Evolutionary conservation across 768 basidiomycete species (phyloP), one percentile per base, ranked within the genome.

Genomic region (Phlegmacium glaucopus): DNA sequence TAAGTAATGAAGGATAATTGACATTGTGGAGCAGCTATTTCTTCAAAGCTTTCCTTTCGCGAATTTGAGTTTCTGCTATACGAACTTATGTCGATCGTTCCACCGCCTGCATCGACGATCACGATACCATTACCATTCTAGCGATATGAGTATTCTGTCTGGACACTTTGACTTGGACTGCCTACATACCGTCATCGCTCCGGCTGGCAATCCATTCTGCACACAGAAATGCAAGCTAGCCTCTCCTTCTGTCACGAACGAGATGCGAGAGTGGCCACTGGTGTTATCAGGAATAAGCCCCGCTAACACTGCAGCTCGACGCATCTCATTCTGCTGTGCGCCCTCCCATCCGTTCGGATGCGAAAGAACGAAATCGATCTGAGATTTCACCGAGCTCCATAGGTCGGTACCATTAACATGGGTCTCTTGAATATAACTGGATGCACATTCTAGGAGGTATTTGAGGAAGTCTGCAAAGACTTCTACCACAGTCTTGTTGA

Each of bases 21-120:
- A n/a, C n/a, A n/a, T n/a, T n/a, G n/a, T n/a, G n/a, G n/a, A n/a
- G n/a, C n/a, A n/a, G n/a, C n/a, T n/a, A n/a, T n/a, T n/a, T n/a
- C n/a, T n/a, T n/a, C n/a, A n/a, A n/a, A n/a, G n/a, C n/a, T n/a
- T n/a, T n/a, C n/a, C n/a, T n/a, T n/a, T n/a, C n/a, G n/a, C n/a
- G n/a, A n/a, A n/a, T n/a, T n/a, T n/a, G n/a, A n/a, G n/a, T n/a
- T n/a, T n/a, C n/a, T n/a, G n/a, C n/a, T n/a, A n/a, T n/a, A n/a
- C n/a, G n/a, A n/a, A n/a, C n/a, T n/a, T n/a, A n/a, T n/a, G n/a
- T n/a, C n/a, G n/a, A n/a, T n/a, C n/a, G n/a, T n/a, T n/a, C n/a
- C n/a, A n/a, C n/a, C n/a, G 2, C 82, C 82, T 3, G 80, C 79
- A 48, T 84, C 80, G n/a, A 83, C 74, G 28, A 83, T 66, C 48